Base-by-base conservation (phyloP, 1,139 yeast genomes). In the Hyphopichia burtonii region DNA sequence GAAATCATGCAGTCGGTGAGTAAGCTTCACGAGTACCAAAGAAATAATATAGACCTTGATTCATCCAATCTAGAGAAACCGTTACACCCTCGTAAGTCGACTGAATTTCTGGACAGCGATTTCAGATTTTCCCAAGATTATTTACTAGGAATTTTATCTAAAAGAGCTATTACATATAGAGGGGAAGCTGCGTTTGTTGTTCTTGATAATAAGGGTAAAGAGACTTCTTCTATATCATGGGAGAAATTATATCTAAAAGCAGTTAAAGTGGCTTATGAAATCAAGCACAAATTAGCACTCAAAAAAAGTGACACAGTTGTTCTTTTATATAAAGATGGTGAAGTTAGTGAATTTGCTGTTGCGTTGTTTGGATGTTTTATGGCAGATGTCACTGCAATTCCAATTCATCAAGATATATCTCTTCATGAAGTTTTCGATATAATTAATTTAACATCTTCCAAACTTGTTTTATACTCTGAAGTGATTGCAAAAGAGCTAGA, bases 361-460 rank as follows among this genome's bases (percentile, higher is more conserved):
- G 96, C 98, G 0, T 63, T 94, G 15, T 77, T 89, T 58, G 99
- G 97, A 2, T 91, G 98, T 58, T 89, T 93, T 54, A 70, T 93
- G 49, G 96, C 97, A 0, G 96, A 96, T 1, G 87, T 89, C 32
- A 91, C 94, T 1, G 98, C 98, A 0, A 94, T 94, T 10, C 99
- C 99, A 0, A 80, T 90, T 36, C 86, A 87, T 41, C 85, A 90
- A 40, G 86, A 86, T 41, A 80, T 85, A 35, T 75, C 81, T 19
- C 55, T 83, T 34, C 70, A 69, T 41, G 96, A 89, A 51, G 82
- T 88, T 41, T 72, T 82, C 17, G 83, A 81, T 45, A 86, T 91
- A 34, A 77, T 93, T 58, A 77, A 77, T 39, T 73, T 79, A 38
- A 88, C 98, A 0, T 87, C 84, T 46, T 76, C 95, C 1, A 90